Evolutionary conservation across 1,139 yeast species (phyloP), one percentile per base, ranked within the genome.

Genomic region (Candida glucosophila): DNA sequence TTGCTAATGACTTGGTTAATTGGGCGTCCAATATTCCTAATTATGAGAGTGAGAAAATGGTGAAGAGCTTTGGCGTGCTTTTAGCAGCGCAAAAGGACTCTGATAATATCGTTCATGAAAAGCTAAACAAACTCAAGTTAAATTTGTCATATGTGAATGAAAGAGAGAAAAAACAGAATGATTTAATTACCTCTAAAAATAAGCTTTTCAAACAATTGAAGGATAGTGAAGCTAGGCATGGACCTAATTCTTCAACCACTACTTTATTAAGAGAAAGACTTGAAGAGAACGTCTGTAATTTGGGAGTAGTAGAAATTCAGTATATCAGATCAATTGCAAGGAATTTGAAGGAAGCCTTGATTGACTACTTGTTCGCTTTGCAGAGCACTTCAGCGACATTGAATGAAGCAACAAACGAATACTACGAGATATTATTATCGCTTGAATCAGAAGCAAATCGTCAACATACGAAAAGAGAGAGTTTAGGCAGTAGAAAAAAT

Each of bases 241-340:
- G 78, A 3, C 64, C 64, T 23, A 55, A 52, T 26, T 42, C 65
- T 17, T 56, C 63, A 24, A 48, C 52, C 5, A 57, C 68, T 2
- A 45, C 55, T 8, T 44, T 67, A 12, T 46, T 64, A 3, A 52
- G 50, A 29, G 80, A 74, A 38, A 55, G 55, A 25, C 40, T 73
- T 18, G 79, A 73, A 39, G 73, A 68, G 33, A 44, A 60, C 26
- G 57, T 56, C 17, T 58, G 67, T 36, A 62, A 69, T 22, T 52
- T 69, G 12, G 67, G 60, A 27, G 67, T 73, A 15, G 66, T 69
- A 5, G 67, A 66, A 32, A 60, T 56, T 18, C 80, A 74, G 39
- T 57, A 62, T 26, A 49, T 57, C 5, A 54, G 73, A 28, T 55
- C 75, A 0, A 60, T 73, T 12, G 52, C 58, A 19, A 55, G 46